Percentiles rank a stretch among this genome's conserved stretches.
phyloP scores from a whole-genome alignment of 768 basidiomycete genomes.

The Termitomyces sp. region DNA sequence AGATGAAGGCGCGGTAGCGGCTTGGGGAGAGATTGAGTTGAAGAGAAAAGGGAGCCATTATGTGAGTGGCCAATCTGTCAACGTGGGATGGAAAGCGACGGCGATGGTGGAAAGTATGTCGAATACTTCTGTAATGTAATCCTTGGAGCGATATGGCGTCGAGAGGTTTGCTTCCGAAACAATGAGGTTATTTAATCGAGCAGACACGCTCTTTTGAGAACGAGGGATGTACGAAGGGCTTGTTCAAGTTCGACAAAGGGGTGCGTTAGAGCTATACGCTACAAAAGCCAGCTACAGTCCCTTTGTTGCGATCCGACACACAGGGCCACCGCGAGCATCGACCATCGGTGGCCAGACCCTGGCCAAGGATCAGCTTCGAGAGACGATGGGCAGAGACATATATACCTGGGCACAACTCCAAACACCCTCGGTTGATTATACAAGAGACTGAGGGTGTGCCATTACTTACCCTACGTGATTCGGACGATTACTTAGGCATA shows the following conservation, averaged over 20 bases:
- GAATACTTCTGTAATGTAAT: background rate
- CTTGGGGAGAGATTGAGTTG: background rate
- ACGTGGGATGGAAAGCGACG: background rate
- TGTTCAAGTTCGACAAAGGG: background rate
- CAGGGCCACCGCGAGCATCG: too few relatives aligned
- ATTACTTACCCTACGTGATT: too few relatives aligned
- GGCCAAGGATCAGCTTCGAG: too few relatives aligned
- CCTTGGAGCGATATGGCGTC: background rate
- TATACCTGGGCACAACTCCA: too few relatives aligned
- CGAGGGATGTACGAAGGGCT: background rate
- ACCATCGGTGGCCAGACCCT: too few relatives aligned
- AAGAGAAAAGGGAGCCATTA: background rate
- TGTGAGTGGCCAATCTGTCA: background rate
- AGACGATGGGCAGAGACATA: too few relatives aligned
- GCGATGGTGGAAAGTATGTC: background rate
- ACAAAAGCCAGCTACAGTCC: background rate
- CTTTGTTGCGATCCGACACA: too few relatives aligned
- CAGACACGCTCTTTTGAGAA: background rate
- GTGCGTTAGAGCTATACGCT: background rate
- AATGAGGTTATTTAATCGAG: too few relatives aligned
- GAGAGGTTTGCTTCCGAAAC: background rate
- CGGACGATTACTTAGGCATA: too few relatives aligned
- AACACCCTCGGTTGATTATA: too few relatives aligned
- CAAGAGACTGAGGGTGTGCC: too few relatives aligned
- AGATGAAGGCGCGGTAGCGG: background rate